Evolutionary conservation across 2,329 filamentous ascomycete genomes (phyloP).

Genomic region (Cadophora gregata): DNA sequence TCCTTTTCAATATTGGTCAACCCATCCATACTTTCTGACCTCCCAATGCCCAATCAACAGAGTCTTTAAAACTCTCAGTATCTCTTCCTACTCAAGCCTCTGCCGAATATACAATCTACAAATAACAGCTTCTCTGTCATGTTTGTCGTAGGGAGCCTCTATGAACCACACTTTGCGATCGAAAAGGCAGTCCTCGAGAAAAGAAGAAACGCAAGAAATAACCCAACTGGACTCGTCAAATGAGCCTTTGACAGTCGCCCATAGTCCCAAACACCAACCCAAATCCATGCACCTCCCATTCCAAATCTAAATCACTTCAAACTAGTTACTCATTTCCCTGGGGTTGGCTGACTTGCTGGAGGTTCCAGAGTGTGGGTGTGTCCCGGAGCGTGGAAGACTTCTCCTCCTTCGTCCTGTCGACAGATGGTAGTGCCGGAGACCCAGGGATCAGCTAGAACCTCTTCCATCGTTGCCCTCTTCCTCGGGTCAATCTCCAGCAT

Average conservation of each 20-base stretch:
- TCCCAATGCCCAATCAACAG: not conserved
- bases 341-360: conserved; percentile 52
- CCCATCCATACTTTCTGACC: conserved; percentile 6
- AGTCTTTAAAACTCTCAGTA: not conserved
- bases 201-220: not conserved
- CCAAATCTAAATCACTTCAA: conserved; percentile 12
- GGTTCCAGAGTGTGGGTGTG: conserved; percentile 89
- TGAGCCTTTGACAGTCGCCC: not conserved
- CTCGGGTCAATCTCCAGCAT: conserved; percentile 92
- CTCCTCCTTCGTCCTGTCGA: conserved; percentile 78
- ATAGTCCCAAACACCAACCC: conserved; percentile 14
- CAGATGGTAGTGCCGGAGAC: conserved; percentile 86
- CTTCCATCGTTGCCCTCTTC: conserved; percentile 81
- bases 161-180: conserved; percentile 26
- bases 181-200: not conserved
- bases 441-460: conserved; percentile 90
- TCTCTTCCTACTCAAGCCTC: not conserved
- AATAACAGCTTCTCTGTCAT: conserved; percentile 21
- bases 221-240: conserved; percentile 5
- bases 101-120: conserved; percentile 39
- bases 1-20: not conserved
- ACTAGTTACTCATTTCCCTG: conserved; percentile 11
- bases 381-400: conserved; percentile 73
- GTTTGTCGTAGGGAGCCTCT: conserved; percentile 22
- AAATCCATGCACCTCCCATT: conserved; percentile 11